Evolutionary conservation across 768 basidiomycete genomes (phyloP).

Genomic region (Lactarius hatsudake): DNA sequence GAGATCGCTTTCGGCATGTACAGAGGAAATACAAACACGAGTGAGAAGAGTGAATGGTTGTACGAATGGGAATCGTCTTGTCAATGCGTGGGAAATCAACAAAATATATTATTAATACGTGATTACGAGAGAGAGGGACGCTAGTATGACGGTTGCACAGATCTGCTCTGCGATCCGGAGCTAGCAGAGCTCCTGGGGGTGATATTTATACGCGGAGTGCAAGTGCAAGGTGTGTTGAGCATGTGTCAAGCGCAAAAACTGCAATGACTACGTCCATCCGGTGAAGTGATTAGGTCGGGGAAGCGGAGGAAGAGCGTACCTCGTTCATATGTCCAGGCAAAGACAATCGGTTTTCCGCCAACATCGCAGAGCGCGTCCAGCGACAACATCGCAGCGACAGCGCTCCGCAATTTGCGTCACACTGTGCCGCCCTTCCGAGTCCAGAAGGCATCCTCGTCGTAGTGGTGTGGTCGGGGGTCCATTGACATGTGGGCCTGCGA

Average conservation of each 20-base stretch:
- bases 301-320: conserved; percentile 49
- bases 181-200: conserved; percentile 30
- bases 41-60: no score
- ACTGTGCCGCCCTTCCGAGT: conserved; percentile 98
- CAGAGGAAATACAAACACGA: no score
- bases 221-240: conserved; percentile 78
- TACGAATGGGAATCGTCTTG: no score
- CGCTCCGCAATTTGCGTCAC: conserved; percentile 91
- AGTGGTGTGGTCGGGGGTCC: conserved; percentile 31
- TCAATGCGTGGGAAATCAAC: no score
- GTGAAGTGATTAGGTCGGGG: not conserved
- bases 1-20: no score
- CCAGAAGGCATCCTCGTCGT: conserved; percentile 82
- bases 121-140: conserved; percentile 34
- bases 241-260: conserved; percentile 95
- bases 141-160: conserved; percentile 34
- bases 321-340: conserved; percentile 91
- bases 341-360: conserved; percentile 95
- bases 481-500: no score
- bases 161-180: conserved; percentile 52
- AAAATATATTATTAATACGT: no score
- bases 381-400: conserved; percentile 76
- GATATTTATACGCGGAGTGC: conserved; percentile 57
- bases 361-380: conserved; percentile 97
- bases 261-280: conserved; percentile 59